phyloP scores from a whole-genome alignment of 108 stramenopile species.

The Stephanodiscus minutulus region DNA sequence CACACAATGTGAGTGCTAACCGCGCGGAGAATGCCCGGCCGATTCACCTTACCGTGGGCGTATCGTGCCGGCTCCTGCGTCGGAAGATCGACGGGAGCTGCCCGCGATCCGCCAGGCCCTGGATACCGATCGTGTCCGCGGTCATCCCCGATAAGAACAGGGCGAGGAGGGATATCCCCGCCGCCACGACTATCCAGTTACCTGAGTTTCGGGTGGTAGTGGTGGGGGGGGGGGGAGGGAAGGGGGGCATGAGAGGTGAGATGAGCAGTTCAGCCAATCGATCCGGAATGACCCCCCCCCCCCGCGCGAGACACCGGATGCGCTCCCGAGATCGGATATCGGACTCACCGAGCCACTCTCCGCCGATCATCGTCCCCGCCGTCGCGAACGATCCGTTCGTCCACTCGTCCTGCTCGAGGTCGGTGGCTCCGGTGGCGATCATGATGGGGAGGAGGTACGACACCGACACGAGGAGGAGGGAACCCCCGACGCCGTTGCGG shows the following conservation, averaged over 20 bases:
- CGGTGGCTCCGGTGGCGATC: slow-evolving; percentile 49
- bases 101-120: slow-evolving; percentile 73
- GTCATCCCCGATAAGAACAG: slow-evolving; percentile 72
- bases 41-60: slow-evolving; percentile 36
- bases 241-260: too few species aligned
- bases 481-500: slow-evolving; percentile 40
- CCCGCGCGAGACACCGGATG: too few species aligned
- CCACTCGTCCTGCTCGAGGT: slow-evolving; percentile 53
- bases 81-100: slow-evolving; percentile 52
- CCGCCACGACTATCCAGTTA: slow-evolving; percentile 62
- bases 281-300: too few species aligned
- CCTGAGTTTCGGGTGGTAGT: too few species aligned
- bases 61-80: slow-evolving; percentile 24
- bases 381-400: slow-evolving; percentile 64
- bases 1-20: background rate
- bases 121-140: slow-evolving; percentile 67
- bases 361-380: slow-evolving; percentile 59
- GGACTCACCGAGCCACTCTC: slow-evolving; percentile 50
- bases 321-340: too few species aligned
- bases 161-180: slow-evolving; percentile 57
- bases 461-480: slow-evolving; percentile 42
- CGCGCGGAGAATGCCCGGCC: too few species aligned
- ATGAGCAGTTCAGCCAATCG: too few species aligned
- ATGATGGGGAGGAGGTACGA: slow-evolving; percentile 59
- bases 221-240: too few species aligned